Evolutionary conservation across 2,329 filamentous ascomycete genomes (phyloP).

Genomic region (Fonsecaea pedrosoi): DNA sequence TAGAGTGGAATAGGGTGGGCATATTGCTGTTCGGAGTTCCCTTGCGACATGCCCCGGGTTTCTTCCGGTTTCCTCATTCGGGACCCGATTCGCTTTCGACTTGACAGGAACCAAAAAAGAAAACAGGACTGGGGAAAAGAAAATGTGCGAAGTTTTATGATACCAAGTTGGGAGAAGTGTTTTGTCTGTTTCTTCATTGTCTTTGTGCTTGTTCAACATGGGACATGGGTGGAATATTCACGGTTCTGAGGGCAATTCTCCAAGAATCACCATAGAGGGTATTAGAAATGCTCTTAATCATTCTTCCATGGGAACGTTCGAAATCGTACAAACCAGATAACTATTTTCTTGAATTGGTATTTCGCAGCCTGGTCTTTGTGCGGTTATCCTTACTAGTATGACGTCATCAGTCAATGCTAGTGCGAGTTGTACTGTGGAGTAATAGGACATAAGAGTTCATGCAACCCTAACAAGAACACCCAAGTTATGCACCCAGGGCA

Average conservation of each 20-base stretch:
- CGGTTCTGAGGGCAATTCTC: neutral
- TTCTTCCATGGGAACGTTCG: no score
- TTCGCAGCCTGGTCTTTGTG: neutral
- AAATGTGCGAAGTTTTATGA: slow-evolving; percentile 3
- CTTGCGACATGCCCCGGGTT: neutral
- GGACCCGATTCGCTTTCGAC: neutral
- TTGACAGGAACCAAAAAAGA: slow-evolving; percentile 5
- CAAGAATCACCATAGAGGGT: neutral
- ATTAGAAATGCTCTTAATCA: neutral
- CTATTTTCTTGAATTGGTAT: neutral
- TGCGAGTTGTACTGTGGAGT: neutral
- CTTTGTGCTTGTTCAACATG: neutral
- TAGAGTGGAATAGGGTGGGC: slow-evolving; percentile 16
- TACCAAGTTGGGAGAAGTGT: neutral
- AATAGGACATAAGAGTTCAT: neutral
- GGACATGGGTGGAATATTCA: neutral
- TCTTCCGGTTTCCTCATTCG: neutral
- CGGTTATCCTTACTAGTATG: neutral
- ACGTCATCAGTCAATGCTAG: neutral
- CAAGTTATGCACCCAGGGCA: neutral
- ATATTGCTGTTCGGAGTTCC: slow-evolving; percentile 6
- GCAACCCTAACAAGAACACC: no score
- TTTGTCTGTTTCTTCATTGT: neutral
- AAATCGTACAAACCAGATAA: neutral
- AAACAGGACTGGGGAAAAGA: neutral